A percentile compares a stretch with the other conserved stretches of the same genome.
Conservation (phyloP, 495 filamentous ascomycete species). For the Evernia prunastri region DNA sequence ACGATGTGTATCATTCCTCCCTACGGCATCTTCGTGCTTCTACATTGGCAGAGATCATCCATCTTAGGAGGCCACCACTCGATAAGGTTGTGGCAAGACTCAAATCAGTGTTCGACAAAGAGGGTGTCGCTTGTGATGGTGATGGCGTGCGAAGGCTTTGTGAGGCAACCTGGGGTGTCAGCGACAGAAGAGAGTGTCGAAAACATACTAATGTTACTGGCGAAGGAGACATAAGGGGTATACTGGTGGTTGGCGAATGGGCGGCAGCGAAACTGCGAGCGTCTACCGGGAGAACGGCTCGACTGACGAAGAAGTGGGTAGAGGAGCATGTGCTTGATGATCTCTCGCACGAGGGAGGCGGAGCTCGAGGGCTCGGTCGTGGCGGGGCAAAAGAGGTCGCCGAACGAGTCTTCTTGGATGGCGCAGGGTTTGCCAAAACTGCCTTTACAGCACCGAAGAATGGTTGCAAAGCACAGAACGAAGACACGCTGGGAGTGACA, state of each 20-base stretch:
- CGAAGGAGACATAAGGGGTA: conserved; percentile 85
- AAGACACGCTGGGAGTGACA: conserved; percentile 50
- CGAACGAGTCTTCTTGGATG: conserved; percentile 77
- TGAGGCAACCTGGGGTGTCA: conserved; percentile 88
- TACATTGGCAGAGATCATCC: conserved; percentile 79
- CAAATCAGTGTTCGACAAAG: conserved; percentile 74
- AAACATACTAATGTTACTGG: conserved; percentile 49
- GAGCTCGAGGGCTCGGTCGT: conserved; percentile 68
- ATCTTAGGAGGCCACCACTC: conserved; percentile 79
- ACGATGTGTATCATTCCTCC: conserved; percentile 92
- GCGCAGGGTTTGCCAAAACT: conserved; percentile 71
- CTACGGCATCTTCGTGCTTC: conserved; percentile 77
- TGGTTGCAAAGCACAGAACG: conserved; percentile 29
- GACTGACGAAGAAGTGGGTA: conserved; percentile 74
- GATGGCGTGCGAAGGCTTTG: conserved; percentile 86
- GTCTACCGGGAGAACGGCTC: conserved; percentile 29
- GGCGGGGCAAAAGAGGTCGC: conserved; percentile 78
- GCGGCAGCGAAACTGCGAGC: conserved; percentile 74
- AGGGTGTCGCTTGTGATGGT: conserved; percentile 76
- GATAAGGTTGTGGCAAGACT: conserved; percentile 80
- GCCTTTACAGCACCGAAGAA: conserved; percentile 35
- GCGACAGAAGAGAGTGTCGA: conserved; percentile 52
- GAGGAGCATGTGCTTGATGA: conserved; percentile 69
- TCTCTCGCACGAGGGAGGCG: conserved; percentile 66
- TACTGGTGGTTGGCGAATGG: conserved; percentile 95